These are phyloP conservation scores for Wakefieldia striispora DNA, from an alignment of 768 basidiomycete species.

Conservation along the genomic window DNA sequence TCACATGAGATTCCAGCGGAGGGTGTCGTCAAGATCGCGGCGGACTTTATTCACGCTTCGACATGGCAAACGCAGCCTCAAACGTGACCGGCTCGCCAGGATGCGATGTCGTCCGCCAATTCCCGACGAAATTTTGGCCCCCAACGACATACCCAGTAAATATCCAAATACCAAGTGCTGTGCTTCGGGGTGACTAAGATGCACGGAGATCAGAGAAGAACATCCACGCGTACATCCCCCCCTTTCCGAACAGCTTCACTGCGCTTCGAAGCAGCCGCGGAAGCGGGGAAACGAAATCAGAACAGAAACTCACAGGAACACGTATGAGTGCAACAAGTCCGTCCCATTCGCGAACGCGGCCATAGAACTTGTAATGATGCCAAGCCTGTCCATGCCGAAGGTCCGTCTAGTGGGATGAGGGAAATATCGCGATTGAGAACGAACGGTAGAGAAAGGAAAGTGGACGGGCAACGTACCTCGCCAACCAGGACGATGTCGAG, in stretches of 20 bases:
- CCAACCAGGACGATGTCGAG: slow-evolving; percentile 62
- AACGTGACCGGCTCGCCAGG: slow-evolving; percentile 42
- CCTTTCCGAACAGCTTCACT: not conserved
- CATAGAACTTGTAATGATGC: slow-evolving; percentile 47
- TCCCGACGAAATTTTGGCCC: slow-evolving; percentile 64
- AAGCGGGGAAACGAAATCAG: not conserved
- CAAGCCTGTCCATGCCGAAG: slow-evolving; percentile 44
- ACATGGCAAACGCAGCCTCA: slow-evolving; percentile 67
- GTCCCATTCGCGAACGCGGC: slow-evolving; percentile 58
- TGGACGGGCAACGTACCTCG: slow-evolving; percentile 37
- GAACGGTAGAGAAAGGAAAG: not conserved
- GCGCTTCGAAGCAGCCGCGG: not conserved
- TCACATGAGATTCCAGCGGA: too few species aligned
- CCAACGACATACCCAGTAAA: slow-evolving; percentile 74
- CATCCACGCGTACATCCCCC: not conserved
- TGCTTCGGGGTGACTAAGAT: slow-evolving; percentile 5
- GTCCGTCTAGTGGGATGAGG: slow-evolving; percentile 42
- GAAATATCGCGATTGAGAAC: not conserved
- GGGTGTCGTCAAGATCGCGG: not conserved
- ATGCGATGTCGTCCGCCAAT: slow-evolving; percentile 52
- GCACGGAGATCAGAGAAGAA: slow-evolving; percentile 6
- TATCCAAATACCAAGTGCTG: slow-evolving; percentile 35
- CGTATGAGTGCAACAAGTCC: slow-evolving; percentile 55
- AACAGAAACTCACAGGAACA: slow-evolving; percentile 29
- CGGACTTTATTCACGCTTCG: slow-evolving; percentile 37